Conservation (phyloP, 1,284 basidiomycete species). For the Sphaerobolus stellatus region DNA sequence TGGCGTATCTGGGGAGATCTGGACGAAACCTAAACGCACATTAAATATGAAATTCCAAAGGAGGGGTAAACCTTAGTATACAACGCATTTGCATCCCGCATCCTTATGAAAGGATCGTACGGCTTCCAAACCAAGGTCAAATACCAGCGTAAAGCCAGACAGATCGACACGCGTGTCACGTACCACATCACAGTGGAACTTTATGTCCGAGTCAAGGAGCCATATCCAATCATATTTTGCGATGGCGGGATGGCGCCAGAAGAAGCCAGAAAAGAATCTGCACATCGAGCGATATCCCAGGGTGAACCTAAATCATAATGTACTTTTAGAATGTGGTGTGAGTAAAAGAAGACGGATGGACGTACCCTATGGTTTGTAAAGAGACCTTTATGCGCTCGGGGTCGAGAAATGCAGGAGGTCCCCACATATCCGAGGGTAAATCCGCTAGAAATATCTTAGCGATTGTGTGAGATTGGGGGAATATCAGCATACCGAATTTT, state of each 20-base stretch:
- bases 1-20: slow-evolving; percentile 4
- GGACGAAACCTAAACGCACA: slow-evolving; percentile 2
- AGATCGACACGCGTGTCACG: background rate
- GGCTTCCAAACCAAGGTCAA: background rate
- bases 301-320: slow-evolving; percentile 1
- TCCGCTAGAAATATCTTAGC: background rate
- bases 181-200: slow-evolving; percentile 12
- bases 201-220: slow-evolving; percentile 9
- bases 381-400: background rate
- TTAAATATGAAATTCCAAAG: background rate
- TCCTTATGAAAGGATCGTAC: slow-evolving; percentile 7
- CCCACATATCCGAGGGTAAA: slow-evolving; percentile 11
- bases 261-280: slow-evolving; percentile 11
- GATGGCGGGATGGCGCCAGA: slow-evolving; percentile 12
- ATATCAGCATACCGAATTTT: slow-evolving; percentile 4
- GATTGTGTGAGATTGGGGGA: background rate
- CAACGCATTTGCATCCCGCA: slow-evolving; percentile 6
- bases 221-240: slow-evolving; percentile 12
- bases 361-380: slow-evolving; percentile 4
- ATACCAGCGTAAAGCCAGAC: background rate
- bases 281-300: slow-evolving; percentile 11
- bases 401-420: slow-evolving; percentile 5
- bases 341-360: background rate
- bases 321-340: background rate
- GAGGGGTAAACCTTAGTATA: background rate